phyloP scores from a whole-genome alignment of 2,329 filamentous ascomycete genomes.

The Diaporthe velutina region DNA sequence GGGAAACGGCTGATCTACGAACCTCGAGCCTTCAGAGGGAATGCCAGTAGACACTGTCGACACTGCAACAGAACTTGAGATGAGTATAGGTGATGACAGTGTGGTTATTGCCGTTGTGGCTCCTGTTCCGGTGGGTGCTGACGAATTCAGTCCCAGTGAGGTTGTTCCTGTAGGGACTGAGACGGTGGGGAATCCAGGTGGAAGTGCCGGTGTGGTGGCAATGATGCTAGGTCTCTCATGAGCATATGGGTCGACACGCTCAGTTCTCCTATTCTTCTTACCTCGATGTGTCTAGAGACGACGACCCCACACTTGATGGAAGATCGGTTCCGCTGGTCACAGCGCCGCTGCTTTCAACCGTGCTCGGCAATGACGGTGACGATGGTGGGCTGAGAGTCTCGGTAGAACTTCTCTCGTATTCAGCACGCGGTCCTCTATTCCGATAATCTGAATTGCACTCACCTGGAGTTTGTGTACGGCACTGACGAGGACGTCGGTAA shows the following conservation, averaged over 20 bases:
- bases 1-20: neutral
- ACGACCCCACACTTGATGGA: neutral
- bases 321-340: neutral
- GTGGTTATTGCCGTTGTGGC: neutral
- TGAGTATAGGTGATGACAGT: conserved; percentile 17
- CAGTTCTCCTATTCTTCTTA: neutral
- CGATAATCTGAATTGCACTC: neutral
- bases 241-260: neutral
- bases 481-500: conserved; percentile 37
- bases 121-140: neutral
- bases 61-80: conserved; percentile 19
- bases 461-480: conserved; percentile 36
- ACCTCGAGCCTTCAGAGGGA: conserved; percentile 27
- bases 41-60: conserved; percentile 21
- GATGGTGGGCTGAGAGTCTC: neutral
- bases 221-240: neutral
- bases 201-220: neutral
- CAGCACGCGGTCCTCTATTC: neutral
- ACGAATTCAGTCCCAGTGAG: conserved; percentile 9
- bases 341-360: neutral
- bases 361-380: neutral
- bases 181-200: conserved; percentile 18
- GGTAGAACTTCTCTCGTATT: conserved; percentile 23
- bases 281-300: conserved; percentile 14
- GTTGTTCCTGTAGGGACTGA: conserved; percentile 5